Percentiles rank a stretch among this genome's conserved stretches.
These are phyloP conservation scores for Nicotiana noctiflora DNA, from an alignment of 257 asterid genomes.

Conservation along the genomic window DNA sequence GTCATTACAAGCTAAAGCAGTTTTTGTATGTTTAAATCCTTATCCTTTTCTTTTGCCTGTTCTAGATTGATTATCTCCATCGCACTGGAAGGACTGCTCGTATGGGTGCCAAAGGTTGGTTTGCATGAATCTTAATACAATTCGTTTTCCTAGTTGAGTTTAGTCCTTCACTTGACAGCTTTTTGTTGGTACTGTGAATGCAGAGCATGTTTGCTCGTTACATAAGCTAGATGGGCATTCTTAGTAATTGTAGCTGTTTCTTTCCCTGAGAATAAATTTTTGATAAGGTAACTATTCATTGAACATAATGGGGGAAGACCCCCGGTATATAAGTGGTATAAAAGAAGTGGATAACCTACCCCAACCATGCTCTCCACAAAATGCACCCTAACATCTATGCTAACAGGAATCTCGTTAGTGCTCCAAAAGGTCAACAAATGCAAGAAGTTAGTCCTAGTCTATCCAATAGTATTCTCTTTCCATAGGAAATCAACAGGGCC, in stretches of 20 bases:
- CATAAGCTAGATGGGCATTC: background rate
- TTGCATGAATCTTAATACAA: background rate
- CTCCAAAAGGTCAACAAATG: background rate
- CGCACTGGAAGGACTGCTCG: slow-evolving; percentile 99
- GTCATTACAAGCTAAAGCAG: background rate
- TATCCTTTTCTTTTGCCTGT: slow-evolving; percentile 1
- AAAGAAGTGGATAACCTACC: background rate
- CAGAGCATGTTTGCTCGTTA: background rate
- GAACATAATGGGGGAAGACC: background rate
- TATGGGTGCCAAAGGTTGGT: slow-evolving; percentile 96
- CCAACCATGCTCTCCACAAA: background rate
- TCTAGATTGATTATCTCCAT: slow-evolving; percentile 91
- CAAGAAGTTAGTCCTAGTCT: background rate
- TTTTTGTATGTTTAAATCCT: background rate
- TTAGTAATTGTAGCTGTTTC: background rate
- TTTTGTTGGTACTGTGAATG: background rate
- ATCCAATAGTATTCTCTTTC: background rate
- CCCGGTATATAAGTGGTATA: background rate
- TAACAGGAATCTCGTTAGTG: background rate
- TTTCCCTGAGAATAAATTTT: background rate
- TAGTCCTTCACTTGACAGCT: background rate
- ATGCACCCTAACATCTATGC: background rate
- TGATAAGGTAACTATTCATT: background rate
- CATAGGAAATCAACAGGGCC: background rate
- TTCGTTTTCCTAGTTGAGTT: background rate